phyloP scores from a whole-genome alignment of 441 rosid species.

The Gossypium davidsonii region DNA sequence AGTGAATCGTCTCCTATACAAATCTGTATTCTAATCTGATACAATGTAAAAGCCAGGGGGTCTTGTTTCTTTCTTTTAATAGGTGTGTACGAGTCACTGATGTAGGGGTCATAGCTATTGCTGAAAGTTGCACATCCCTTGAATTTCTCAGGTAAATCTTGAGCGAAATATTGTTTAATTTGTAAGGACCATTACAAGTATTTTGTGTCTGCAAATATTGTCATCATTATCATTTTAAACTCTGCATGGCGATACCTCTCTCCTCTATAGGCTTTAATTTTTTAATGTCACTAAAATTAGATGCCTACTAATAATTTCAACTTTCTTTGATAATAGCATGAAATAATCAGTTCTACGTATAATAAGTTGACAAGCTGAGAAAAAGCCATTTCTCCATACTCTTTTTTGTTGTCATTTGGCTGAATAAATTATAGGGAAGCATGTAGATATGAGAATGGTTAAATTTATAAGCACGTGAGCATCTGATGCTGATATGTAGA shows the following conservation, averaged over 20 bases:
- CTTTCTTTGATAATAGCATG: background rate
- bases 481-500: background rate
- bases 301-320: background rate
- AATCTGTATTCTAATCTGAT: slow-evolving; percentile 6
- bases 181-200: background rate
- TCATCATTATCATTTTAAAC: background rate
- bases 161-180: slow-evolving; percentile 1
- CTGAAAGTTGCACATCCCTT: slow-evolving; percentile 65
- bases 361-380: background rate
- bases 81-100: slow-evolving; percentile 86
- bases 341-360: background rate
- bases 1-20: slow-evolving; percentile 17
- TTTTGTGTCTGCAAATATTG: background rate
- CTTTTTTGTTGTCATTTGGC: background rate
- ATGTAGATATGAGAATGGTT: background rate
- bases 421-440: background rate
- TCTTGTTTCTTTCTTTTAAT: background rate
- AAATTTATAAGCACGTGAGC: background rate
- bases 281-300: background rate
- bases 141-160: slow-evolving; percentile 65
- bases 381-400: background rate
- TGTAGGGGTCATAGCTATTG: slow-evolving; percentile 59
- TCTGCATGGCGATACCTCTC: background rate
- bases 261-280: background rate
- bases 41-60: slow-evolving; percentile 1